Base-by-base conservation (phyloP, 768 basidiomycete genomes). In the Coprinopsis sp. region DNA sequence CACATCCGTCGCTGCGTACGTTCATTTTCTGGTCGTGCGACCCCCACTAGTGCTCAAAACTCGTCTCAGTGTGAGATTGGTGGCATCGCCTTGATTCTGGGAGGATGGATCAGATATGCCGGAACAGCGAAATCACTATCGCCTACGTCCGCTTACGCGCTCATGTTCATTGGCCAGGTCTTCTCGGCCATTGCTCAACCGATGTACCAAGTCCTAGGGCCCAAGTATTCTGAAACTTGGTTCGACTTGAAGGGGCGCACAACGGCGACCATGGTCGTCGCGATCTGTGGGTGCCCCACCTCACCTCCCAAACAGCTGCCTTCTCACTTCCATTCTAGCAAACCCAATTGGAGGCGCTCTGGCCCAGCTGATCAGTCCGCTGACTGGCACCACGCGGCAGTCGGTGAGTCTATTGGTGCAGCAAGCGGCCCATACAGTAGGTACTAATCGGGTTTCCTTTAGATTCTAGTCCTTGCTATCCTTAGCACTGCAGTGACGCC, bases 141-240 rank as follows among this genome's bases (percentile, higher is more conserved):
- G 0, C 64, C 69, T 4, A 58, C 58, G 3, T 68, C 76, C 1
- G 70, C 81, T 3, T 91, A 89, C 57, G 67, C 77, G 1, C 73
- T 92, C 14, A 63, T 92, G 10, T 71, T 91, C 19, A 38, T 87
- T 33, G 83, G 82, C 16, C 89, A 91, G 70, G 53, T 82, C 13
- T 72, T 90, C 31, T 71, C 77, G 6, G 78, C 77, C 1, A 62
- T 87, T 37, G 69, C 85, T 2, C 84, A 88, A 57, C 81, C 88
- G 2, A 67, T 82, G 12, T 91, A 79, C 61, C 87, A 88, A 64
- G 76, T 91, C 21, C 65, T 91, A 7, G 85, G 84, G 4, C 87
- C 90, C 1, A 82, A 78, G 43, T 92, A 84, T 62, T 90, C 89
- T 0, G 86, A 92, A 59, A 77, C 66, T 25, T 92, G 90, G 90